Conservation (phyloP, 805 yeast species). For the Metschnikowia arizonensis region DNA sequence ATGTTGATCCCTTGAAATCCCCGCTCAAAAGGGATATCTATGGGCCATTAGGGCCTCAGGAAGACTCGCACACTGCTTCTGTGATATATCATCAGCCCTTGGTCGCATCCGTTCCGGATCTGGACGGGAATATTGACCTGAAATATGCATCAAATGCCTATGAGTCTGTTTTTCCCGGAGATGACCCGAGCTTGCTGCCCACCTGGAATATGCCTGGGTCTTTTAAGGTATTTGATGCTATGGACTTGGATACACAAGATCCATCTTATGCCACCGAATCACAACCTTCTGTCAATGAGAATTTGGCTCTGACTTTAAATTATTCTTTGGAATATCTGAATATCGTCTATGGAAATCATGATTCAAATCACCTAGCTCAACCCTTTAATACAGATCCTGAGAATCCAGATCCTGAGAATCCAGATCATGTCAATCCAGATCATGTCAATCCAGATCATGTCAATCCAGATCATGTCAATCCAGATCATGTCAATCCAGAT, state of each 20-base stretch:
- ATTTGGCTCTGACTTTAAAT: background rate
- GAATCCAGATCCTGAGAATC: no score
- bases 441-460: no score
- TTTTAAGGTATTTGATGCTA: background rate
- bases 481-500: no score
- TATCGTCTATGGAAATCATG: no score
- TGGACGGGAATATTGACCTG: background rate
- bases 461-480: no score
- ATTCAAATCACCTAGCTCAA: no score
- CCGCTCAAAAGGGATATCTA: background rate
- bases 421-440: no score
- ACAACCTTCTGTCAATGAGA: background rate
- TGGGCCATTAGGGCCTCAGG: background rate
- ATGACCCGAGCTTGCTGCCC: background rate
- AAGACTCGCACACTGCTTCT: background rate
- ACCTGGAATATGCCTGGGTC: conserved; percentile 16
- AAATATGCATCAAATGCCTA: background rate
- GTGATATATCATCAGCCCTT: background rate
- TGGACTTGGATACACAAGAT: background rate
- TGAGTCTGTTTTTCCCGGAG: background rate
- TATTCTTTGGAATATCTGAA: no score
- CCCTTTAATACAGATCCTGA: no score
- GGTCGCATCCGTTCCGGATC: background rate
- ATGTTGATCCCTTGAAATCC: background rate
- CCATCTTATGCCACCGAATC: background rate